phyloP scores from a whole-genome alignment of 1,284 basidiomycete species.

The Mycena sp. region DNA sequence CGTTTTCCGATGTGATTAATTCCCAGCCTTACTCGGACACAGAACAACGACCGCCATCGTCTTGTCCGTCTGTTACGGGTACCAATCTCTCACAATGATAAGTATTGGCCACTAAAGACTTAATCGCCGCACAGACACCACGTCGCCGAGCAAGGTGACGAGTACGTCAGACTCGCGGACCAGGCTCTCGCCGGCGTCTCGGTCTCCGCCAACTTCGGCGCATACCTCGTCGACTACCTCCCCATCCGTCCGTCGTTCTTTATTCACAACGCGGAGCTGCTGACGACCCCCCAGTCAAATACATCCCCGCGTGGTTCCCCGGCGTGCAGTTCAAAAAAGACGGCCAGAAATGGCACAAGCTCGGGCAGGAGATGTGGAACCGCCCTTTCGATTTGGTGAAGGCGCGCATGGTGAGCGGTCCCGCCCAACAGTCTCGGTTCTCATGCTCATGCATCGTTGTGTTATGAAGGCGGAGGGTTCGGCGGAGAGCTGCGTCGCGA shows the following conservation, averaged over 20 bases:
- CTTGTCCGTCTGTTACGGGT: constrained; percentile 40
- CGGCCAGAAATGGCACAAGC: constrained; percentile 4
- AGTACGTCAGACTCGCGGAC: constrained; percentile 48
- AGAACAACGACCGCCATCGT: constrained; percentile 41
- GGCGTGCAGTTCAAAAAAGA: constrained; percentile 10
- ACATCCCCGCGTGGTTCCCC: constrained; percentile 27
- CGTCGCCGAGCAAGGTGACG: constrained; percentile 45
- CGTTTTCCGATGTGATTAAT: neutral
- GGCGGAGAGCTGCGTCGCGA: constrained; percentile 11
- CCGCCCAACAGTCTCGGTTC: no score
- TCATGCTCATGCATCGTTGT: no score
- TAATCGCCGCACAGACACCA: constrained; percentile 26
- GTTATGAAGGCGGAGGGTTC: neutral
- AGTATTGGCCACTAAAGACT: no score
- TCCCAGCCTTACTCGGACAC: neutral
- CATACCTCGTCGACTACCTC: constrained; percentile 35
- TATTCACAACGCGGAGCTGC: neutral
- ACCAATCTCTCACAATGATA: neutral
- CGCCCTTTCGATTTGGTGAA: constrained; percentile 13
- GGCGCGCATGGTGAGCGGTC: neutral
- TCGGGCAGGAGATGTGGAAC: constrained; percentile 6
- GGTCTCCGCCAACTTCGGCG: constrained; percentile 11
- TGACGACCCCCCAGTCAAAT: constrained; percentile 13
- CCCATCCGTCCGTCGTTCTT: constrained; percentile 34
- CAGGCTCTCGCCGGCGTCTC: constrained; percentile 12